Base-by-base conservation (phyloP, 1,139 yeast species). In the Debaryomyces psychrophilus region DNA sequence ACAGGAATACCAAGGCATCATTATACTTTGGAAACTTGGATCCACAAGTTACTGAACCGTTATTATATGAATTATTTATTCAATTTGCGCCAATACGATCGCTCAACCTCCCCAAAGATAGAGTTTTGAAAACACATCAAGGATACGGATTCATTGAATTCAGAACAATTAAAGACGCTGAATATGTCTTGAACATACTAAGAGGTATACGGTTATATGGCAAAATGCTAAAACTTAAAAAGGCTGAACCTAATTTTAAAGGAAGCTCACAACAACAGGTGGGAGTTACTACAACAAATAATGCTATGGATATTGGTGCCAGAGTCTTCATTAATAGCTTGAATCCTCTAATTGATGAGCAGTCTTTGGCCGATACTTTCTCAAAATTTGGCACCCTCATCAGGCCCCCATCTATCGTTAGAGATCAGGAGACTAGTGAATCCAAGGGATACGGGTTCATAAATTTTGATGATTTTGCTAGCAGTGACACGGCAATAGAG, bases 61-160 rank as follows among this genome's bases (percentile, higher is more conserved):
- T 87, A 15, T 65, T 95, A 42, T 89, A 85, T 60, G 99, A 93
- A 63, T 74, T 93, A 28, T 85, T 90, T 64, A 67, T 88, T 9
- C 99, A 93, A 62, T 85, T 89, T 44, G 95, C 95, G 0, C 96
- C 97, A 0, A 78, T 93, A 4, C 72, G 73, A 41, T 74, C 81
- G 28, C 76, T 93, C 9, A 78, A 85, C 54, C 71, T 93, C 56
- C 98, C 98, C 4, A 83, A 82, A 57, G 97, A 90, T 60, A 74
- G 92, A 53, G 75, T 90, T 4, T 69, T 82, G 36, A 81, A 81
- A 50, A 73, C 79, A 2, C 90, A 87, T 58, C 95, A 87, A 59
- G 98, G 97, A 14, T 93, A 75, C 67, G 98, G 96, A 9, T 93
- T 93, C 66, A 85, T 88, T 2, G 95, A 89, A 60, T 85, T 87